phyloP scores from a whole-genome alignment of 805 yeast species.

The Kockiozyma suomiensis region DNA sequence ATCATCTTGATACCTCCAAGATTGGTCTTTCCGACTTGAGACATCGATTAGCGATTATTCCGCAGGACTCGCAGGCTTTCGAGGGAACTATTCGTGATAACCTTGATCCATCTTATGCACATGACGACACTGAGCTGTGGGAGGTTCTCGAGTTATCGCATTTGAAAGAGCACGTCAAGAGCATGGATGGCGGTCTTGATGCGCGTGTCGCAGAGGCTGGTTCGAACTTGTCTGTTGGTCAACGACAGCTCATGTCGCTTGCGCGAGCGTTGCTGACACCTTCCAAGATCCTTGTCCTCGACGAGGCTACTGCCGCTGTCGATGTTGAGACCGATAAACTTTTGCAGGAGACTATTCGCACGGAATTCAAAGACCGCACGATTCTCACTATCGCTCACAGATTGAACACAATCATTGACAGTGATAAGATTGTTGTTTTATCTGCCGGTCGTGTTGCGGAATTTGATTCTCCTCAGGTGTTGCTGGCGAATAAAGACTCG shows the following conservation, averaged over 20 bases:
- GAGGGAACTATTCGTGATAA: slow-evolving; percentile 85
- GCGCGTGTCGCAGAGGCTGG: slow-evolving; percentile 75
- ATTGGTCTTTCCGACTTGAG: slow-evolving; percentile 81
- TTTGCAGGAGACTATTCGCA: slow-evolving; percentile 77
- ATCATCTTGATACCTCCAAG: slow-evolving; percentile 62
- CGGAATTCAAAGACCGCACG: slow-evolving; percentile 71
- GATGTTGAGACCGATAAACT: slow-evolving; percentile 83
- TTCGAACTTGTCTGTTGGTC: slow-evolving; percentile 84
- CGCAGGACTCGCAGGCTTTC: slow-evolving; percentile 91
- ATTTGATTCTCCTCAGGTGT: slow-evolving; percentile 70
- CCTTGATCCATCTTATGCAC: slow-evolving; percentile 75
- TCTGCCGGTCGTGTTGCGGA: slow-evolving; percentile 75
- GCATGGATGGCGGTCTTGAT: slow-evolving; percentile 58
- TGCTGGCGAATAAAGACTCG: slow-evolving; percentile 66
- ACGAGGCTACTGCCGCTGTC: slow-evolving; percentile 90
- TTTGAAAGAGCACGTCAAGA: slow-evolving; percentile 63
- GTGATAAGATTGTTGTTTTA: slow-evolving; percentile 75
- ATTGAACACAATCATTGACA: slow-evolving; percentile 81
- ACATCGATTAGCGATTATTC: slow-evolving; percentile 77
- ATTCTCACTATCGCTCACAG: slow-evolving; percentile 90
- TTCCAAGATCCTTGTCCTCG: slow-evolving; percentile 74
- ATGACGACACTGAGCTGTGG: slow-evolving; percentile 82
- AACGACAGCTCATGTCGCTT: slow-evolving; percentile 79
- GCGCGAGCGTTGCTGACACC: slow-evolving; percentile 81
- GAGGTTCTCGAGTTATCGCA: slow-evolving; percentile 75